Evolutionary conservation across 257 asterid genomes (phyloP), one percentile per base, ranked within the genome.

Genomic region (Fraxinus excelsior): DNA sequence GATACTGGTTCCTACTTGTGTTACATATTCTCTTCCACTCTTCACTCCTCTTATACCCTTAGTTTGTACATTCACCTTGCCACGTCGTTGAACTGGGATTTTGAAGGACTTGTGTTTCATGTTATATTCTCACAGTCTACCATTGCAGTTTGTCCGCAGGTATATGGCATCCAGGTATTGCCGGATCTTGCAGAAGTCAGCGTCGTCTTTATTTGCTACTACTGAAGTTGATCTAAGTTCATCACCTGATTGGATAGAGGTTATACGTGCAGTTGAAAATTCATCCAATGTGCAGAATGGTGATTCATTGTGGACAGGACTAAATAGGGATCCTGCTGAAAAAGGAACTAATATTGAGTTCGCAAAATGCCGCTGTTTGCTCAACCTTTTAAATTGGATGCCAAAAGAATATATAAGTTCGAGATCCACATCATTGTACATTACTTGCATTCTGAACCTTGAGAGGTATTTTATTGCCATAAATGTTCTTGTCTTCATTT

Each of bases 401-500:
- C 99, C 99, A 60, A 91, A 91, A 85, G 96, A 86, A 53, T 82
- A 77, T 88, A 73, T 90, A 28, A 86, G 88, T 80, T 84, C 83
- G 76, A 91, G 84, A 84, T 90, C 96, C 12, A 86, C 89, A 60
- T 83, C 84, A 72, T 70, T 82, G 76, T 86, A 85, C 78, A 87
- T 87, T 62, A 87, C 90, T 74, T 80, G 84, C 86, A 88, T 91
- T 88, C 96, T 95, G 88, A 95, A 95, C 79, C 89, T 91, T 73
- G 99, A 95, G 79, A 86, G 96, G 99, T 93, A 89, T 26, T 56
- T 72, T 12, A 1, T 60, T 72, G 74, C 76, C 58, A 74, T 19
- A 62, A 3, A 25, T 23, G 42, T 38, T 16, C 78, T 73, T 80
- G 78, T 60, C 29, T 64, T 21, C 32, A 5, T 44, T 60, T 35